phyloP scores from a whole-genome alignment of 352 stramenopile species.

The Phytophthora meadii region DNA sequence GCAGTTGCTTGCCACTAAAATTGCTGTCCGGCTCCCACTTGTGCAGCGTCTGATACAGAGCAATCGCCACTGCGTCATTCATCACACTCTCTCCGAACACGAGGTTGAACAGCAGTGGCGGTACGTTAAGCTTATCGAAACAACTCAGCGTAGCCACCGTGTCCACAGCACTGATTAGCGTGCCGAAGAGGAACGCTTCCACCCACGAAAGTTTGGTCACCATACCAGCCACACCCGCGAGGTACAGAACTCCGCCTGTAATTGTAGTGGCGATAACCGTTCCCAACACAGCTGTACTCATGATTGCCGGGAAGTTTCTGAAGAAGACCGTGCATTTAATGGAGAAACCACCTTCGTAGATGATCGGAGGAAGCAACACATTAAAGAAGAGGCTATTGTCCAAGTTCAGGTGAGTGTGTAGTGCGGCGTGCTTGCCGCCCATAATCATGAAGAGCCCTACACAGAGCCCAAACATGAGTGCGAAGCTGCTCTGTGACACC shows the following conservation, averaged over 20 bases:
- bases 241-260: conserved; percentile 76
- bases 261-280: conserved; percentile 82
- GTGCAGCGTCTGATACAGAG: conserved; percentile 92
- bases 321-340: conserved; percentile 89
- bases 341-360: conserved; percentile 89
- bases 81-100: conserved; percentile 96
- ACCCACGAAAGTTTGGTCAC: conserved; percentile 88
- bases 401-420: conserved; percentile 84
- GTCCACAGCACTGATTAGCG: conserved; percentile 94
- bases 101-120: conserved; percentile 94
- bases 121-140: conserved; percentile 91
- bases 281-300: conserved; percentile 82
- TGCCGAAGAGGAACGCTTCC: conserved; percentile 93
- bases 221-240: conserved; percentile 61
- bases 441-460: conserved; percentile 78
- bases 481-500: conserved; percentile 88
- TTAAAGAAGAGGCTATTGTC: conserved; percentile 91
- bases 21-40: conserved; percentile 88
- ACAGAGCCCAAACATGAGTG: conserved; percentile 80
- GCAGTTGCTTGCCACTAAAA: conserved; percentile 66
- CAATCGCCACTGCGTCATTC: conserved; percentile 95
- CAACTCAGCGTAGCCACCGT: conserved; percentile 93
- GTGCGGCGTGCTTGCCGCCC: conserved; percentile 64
- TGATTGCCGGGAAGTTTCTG: conserved; percentile 87
- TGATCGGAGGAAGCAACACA: conserved; percentile 86